Evolutionary conservation across 495 filamentous ascomycete species (phyloP), one percentile per base, ranked within the genome.

Genomic region (Trichoderma virens): DNA sequence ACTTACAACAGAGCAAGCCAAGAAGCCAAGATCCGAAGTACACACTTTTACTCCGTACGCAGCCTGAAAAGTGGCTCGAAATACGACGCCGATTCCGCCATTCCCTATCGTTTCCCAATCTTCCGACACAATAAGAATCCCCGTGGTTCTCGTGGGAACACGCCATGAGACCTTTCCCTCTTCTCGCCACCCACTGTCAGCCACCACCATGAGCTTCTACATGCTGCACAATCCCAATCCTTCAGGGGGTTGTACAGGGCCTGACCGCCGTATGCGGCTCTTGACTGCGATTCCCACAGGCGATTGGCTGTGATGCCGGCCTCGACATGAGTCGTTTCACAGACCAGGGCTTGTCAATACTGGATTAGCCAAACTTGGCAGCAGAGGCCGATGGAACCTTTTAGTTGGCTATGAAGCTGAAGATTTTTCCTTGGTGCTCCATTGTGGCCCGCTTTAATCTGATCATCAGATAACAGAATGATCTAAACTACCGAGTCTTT

Each of bases 361-460:
- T 27, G 5, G 41, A 28, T 56, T 56, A 56, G 51, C 51, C 51
- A 56, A 25, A 56, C 51, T 56, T 11, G 51, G 51, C 23, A 56
- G 27, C 27, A 13, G 25, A 27, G 27, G n/a, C 51, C 51, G 51
- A 56, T 56, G 25, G 13, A 16, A 28, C 20, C 23, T 20, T 20
- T 3, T 47, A 20, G 43, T 8, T 20, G 43, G n/a, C 18, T 47
- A n/a, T 28, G 23, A 27, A 56, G 16, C 28, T 8, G 51, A 56
- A 56, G 51, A 20, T 28, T 56, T 56, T 30, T 56, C 13, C 25
- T 31, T 9, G 4, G n/a, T 30, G 43, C 43, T 47, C 43, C 43
- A 47, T 47, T n/a, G 14, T n/a, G 51, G 20, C 51, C 51, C 51
- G 25, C 51, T 56, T 56, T 28, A 28, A 56, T 56, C 51, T 56